These are phyloP conservation scores for Thermoascus crustaceus DNA, from an alignment of 2,329 filamentous ascomycete species.

Conservation along the genomic window DNA sequence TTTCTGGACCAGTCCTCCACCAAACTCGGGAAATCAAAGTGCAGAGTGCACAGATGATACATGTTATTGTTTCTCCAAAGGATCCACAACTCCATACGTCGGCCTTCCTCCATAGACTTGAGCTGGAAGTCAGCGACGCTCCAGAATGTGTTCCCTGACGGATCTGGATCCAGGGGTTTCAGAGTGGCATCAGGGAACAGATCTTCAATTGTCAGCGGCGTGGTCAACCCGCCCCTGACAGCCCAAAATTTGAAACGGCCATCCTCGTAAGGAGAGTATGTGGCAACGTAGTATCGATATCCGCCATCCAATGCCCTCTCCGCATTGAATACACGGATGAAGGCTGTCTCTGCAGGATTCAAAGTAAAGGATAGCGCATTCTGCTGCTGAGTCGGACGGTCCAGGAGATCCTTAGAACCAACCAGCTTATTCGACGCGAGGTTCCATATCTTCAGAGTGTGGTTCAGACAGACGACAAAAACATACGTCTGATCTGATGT, in stretches of 20 bases:
- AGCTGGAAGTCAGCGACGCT: slow-evolving; percentile 69
- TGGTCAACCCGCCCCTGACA: slow-evolving; percentile 54
- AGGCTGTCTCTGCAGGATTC: slow-evolving; percentile 67
- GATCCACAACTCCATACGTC: slow-evolving; percentile 59
- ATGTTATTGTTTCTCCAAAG: slow-evolving; percentile 79
- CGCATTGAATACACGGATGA: slow-evolving; percentile 63
- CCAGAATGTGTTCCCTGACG: slow-evolving; percentile 67
- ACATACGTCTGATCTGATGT: slow-evolving; percentile 43
- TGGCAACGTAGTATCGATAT: slow-evolving; percentile 57
- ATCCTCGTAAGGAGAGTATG: slow-evolving; percentile 78
- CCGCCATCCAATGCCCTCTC: slow-evolving; percentile 39
- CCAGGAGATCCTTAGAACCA: slow-evolving; percentile 68
- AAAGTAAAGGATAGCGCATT: slow-evolving; percentile 67
- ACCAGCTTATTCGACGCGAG: slow-evolving; percentile 70
- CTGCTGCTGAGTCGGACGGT: slow-evolving; percentile 56
- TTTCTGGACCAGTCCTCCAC: slow-evolving; percentile 53
- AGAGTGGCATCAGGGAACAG: slow-evolving; percentile 57
- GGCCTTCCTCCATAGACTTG: slow-evolving; percentile 45
- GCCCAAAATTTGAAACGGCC: slow-evolving; percentile 95
- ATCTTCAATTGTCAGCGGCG: slow-evolving; percentile 57
- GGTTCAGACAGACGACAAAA: slow-evolving; percentile 82
- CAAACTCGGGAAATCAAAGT: slow-evolving; percentile 60
- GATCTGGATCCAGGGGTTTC: slow-evolving; percentile 54
- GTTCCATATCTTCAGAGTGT: slow-evolving; percentile 85
- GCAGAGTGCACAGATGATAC: slow-evolving; percentile 65